These are phyloP conservation scores for Saccharomycopsis javanensis DNA, from an alignment of 805 yeast genomes.

Conservation along the genomic window DNA sequence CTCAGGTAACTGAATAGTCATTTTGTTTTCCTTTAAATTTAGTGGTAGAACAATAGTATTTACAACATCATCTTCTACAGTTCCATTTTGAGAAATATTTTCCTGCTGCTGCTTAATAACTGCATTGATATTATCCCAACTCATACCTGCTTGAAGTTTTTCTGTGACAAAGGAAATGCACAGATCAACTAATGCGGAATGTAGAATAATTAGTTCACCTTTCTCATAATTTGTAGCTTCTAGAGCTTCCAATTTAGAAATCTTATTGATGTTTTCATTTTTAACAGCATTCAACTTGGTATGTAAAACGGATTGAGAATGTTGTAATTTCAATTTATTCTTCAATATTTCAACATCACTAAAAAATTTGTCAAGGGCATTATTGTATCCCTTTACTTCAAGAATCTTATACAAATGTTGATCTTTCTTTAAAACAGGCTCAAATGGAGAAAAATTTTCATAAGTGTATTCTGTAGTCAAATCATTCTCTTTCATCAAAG, in stretches of 20 bases:
- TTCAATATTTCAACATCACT: constrained; percentile 80
- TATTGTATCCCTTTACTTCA: constrained; percentile 57
- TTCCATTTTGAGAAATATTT: constrained; percentile 24
- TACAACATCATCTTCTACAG: constrained; percentile 51
- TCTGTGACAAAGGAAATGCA: constrained; percentile 60
- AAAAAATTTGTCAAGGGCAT: constrained; percentile 73
- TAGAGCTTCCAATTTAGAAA: constrained; percentile 51
- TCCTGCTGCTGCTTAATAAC: constrained; percentile 59
- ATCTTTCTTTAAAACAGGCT: constrained; percentile 35
- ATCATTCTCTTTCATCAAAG: constrained; percentile 21
- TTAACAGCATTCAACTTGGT: constrained; percentile 68
- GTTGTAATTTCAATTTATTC: constrained; percentile 62
- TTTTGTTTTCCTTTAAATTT: constrained; percentile 57
- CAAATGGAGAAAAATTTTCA: constrained; percentile 65
- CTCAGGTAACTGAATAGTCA: constrained; percentile 46
- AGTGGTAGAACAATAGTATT: constrained; percentile 53
- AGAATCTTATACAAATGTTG: constrained; percentile 31
- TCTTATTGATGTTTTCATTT: constrained; percentile 59
- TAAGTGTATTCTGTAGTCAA: constrained; percentile 35
- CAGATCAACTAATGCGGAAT: constrained; percentile 62
- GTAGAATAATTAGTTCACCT: constrained; percentile 62
- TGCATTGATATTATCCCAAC: constrained; percentile 84
- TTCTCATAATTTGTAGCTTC: constrained; percentile 55
- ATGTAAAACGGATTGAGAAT: constrained; percentile 65
- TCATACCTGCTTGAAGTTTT: constrained; percentile 75